Evolutionary conservation across 2,329 filamentous ascomycete species (phyloP).

Genomic region (Verruconis gallopava): DNA sequence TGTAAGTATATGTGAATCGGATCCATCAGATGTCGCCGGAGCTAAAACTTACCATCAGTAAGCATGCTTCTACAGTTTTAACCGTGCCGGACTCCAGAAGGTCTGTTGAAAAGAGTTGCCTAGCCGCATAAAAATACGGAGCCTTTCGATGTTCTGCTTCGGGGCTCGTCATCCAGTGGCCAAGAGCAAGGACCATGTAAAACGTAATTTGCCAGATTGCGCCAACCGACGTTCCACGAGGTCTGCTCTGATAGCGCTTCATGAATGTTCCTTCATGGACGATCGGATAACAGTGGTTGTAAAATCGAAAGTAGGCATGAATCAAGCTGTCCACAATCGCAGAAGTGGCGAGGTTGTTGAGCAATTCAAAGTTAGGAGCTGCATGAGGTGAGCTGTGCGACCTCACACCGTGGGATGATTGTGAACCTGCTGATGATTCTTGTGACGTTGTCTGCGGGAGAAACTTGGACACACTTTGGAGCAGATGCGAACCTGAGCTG

Average conservation of each 20-base stretch:
- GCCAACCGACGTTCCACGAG: constrained; percentile 1
- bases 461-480: constrained; percentile 13
- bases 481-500: constrained; percentile 11
- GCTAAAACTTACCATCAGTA: constrained; percentile 9
- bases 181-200: constrained; percentile 13
- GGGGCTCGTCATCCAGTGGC: constrained; percentile 11
- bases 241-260: constrained; percentile 5
- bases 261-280: constrained; percentile 12
- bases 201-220: constrained; percentile 12
- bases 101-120: constrained; percentile 4
- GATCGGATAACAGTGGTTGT: constrained; percentile 13
- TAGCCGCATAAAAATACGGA: constrained; percentile 11
- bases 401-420: too few species aligned
- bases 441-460: constrained; percentile 10
- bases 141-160: constrained; percentile 9
- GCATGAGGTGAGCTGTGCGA: too few species aligned
- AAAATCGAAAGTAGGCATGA: constrained; percentile 12
- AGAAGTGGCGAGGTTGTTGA: constrained; percentile 9
- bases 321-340: constrained; percentile 11
- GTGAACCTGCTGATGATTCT: too few species aligned
- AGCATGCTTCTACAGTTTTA: constrained; percentile 13
- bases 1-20: constrained; percentile 11
- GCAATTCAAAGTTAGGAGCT: background rate
- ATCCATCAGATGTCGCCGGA: background rate
- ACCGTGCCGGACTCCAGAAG: constrained; percentile 9